Percentiles rank a stretch among this genome's conserved stretches.
These are phyloP conservation scores for Fusarium sp. DNA, from an alignment of 2,329 filamentous ascomycete species.

Conservation along the genomic window DNA sequence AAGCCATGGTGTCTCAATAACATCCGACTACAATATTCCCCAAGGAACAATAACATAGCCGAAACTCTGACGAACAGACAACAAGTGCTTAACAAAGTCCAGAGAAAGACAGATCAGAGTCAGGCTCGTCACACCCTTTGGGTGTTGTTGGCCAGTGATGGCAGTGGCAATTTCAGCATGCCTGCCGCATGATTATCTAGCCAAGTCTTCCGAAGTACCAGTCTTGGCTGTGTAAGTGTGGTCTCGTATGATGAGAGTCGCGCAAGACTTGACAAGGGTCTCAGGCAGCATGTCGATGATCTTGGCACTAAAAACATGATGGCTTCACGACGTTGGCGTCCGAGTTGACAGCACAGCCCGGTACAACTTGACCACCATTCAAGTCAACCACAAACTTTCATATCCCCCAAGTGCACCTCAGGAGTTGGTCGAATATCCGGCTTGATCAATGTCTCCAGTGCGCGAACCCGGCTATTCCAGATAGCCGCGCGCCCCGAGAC, in stretches of 20 bases:
- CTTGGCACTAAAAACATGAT: background rate
- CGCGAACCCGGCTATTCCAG: background rate
- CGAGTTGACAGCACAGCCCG: background rate
- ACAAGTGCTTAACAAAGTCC: background rate
- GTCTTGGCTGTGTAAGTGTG: constrained; percentile 4
- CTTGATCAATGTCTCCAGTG: background rate
- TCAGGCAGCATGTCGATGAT: background rate
- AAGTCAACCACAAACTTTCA: background rate
- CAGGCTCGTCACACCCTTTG: background rate
- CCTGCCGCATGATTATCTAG: background rate
- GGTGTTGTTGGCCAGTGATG: background rate
- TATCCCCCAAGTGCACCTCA: background rate
- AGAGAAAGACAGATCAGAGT: background rate
- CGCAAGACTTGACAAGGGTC: background rate
- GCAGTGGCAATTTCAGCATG: constrained; percentile 5
- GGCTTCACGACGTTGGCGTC: background rate
- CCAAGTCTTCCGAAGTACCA: constrained; percentile 6
- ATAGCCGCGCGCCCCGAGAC: background rate
- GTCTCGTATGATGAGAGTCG: constrained; percentile 2
- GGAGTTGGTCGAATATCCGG: background rate
- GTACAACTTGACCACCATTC: background rate
- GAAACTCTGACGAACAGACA: background rate
- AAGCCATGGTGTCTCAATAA: background rate
- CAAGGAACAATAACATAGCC: background rate
- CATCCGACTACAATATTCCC: background rate